phyloP scores from a whole-genome alignment of 805 yeast species.

The Ogataea sp. region DNA sequence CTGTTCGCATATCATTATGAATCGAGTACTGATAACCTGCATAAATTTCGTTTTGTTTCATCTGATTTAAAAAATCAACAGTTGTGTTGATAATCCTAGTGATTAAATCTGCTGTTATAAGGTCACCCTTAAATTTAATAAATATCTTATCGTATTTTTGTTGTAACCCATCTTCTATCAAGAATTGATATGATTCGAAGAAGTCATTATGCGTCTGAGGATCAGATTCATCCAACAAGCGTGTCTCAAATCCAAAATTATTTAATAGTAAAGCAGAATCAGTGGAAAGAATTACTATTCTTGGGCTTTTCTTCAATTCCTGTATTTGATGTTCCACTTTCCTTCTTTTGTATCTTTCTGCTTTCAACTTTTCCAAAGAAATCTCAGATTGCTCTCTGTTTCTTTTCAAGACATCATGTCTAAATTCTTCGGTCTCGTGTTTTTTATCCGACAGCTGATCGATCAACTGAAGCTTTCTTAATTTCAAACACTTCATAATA shows the following conservation, averaged over 20 bases:
- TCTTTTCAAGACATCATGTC: conserved; percentile 1
- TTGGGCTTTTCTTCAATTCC: conserved; percentile 10
- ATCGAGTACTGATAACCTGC: background rate
- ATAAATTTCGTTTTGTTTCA: background rate
- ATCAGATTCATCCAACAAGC: background rate
- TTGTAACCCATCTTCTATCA: background rate
- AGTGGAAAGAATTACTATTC: conserved; percentile 2
- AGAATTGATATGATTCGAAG: background rate
- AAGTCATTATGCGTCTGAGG: background rate
- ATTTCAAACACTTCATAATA: conserved; percentile 5
- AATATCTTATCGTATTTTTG: background rate
- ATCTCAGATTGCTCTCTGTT: background rate
- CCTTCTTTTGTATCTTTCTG: conserved; percentile 12
- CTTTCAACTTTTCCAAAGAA: conserved; percentile 2
- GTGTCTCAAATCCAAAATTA: no score
- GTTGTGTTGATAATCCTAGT: background rate
- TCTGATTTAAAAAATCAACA: background rate
- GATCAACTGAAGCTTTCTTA: conserved; percentile 4
- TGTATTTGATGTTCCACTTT: conserved; percentile 16
- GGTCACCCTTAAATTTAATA: background rate
- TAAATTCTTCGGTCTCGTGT: conserved; percentile 5
- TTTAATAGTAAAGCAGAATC: no score
- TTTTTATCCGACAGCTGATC: conserved; percentile 4
- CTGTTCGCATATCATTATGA: no score
- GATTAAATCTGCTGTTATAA: background rate